phyloP scores from a whole-genome alignment of 257 asterid genomes.

The Solanum commersonii region DNA sequence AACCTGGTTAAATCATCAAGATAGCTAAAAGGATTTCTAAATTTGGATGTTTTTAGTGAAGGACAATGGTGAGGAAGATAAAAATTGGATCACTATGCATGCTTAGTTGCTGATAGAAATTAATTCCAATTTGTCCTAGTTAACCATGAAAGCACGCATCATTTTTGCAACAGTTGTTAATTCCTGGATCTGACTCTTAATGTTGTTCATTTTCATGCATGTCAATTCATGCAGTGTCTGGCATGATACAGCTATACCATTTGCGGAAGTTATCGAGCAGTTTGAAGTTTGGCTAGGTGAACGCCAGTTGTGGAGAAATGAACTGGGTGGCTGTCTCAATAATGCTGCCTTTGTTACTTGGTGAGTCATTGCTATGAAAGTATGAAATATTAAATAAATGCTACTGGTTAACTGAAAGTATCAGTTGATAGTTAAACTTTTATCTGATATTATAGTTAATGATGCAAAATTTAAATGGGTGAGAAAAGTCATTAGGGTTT shows the following conservation, averaged over 20 bases:
- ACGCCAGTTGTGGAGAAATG: constrained; percentile 39
- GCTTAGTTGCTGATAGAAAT: neutral
- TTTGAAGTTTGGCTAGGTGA: constrained; percentile 70
- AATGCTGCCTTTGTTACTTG: constrained; percentile 91
- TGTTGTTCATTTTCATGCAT: neutral
- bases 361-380: constrained; percentile 25
- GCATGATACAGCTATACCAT: constrained; percentile 87
- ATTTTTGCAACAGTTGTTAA: neutral
- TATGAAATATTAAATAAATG: neutral
- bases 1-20: neutral
- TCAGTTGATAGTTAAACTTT: neutral
- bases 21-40: neutral
- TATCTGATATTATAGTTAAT: neutral
- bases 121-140: neutral
- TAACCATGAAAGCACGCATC: neutral
- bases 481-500: neutral
- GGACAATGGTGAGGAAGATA: neutral
- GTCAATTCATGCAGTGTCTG: constrained; percentile 54
- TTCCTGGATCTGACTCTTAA: neutral
- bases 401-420: neutral
- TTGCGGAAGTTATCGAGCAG: constrained; percentile 65
- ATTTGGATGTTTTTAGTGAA: neutral
- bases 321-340: constrained; percentile 36
- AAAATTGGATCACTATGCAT: neutral
- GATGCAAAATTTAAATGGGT: neutral